Percentiles rank a stretch among this genome's conserved stretches.
phyloP scores from a whole-genome alignment of 306 rosid genomes.

The Vachellia collinsii region DNA sequence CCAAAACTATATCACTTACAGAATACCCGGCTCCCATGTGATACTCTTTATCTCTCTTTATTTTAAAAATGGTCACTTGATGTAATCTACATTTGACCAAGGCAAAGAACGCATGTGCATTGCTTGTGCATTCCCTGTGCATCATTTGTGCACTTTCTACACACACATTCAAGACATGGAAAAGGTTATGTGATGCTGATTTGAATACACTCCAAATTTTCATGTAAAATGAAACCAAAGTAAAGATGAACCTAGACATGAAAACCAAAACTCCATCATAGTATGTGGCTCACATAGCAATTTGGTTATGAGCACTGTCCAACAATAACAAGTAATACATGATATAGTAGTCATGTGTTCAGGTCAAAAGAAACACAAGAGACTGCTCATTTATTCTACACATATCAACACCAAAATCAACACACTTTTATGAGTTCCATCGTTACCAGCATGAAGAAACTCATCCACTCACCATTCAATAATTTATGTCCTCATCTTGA shows the following conservation, averaged over 20 bases:
- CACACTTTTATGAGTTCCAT: constrained; percentile 27
- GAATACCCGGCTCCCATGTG: no score
- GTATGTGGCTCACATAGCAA: neutral
- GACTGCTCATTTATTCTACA: constrained; percentile 48
- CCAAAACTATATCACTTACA: no score
- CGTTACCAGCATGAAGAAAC: constrained; percentile 33
- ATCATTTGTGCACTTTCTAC: neutral
- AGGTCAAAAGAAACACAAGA: constrained; percentile 35
- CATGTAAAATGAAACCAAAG: neutral
- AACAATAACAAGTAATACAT: constrained; percentile 42
- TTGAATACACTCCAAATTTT: neutral
- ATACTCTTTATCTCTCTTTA: no score
- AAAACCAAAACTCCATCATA: neutral
- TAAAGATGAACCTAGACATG: neutral
- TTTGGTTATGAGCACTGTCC: constrained; percentile 5
- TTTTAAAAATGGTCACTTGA: no score
- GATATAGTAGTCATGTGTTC: constrained; percentile 32
- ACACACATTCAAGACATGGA: neutral
- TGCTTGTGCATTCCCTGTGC: neutral
- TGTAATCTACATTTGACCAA: no score
- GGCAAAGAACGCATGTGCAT: neutral
- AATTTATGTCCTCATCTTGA: constrained; percentile 12
- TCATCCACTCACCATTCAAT: neutral
- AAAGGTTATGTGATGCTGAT: neutral
- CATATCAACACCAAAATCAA: constrained; percentile 29